These are phyloP conservation scores for Penicillium sumatraense DNA, from an alignment of 2,329 filamentous ascomycete species.

Conservation along the genomic window DNA sequence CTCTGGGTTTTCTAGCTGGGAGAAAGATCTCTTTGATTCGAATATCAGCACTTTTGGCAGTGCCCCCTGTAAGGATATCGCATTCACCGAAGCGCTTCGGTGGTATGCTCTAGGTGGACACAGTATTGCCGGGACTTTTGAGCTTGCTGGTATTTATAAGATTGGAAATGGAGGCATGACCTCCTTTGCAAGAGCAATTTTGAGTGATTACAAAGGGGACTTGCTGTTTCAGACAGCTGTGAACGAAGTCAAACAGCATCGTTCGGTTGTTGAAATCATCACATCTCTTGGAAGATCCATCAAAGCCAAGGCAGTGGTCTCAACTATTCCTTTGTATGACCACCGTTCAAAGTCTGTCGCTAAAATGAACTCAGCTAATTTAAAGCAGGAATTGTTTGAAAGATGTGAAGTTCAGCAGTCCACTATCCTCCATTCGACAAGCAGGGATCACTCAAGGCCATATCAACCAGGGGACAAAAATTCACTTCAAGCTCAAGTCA, in stretches of 20 bases:
- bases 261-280: not conserved
- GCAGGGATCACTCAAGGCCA: conserved; percentile 31
- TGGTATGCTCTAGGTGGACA: conserved; percentile 37
- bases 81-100: conserved; percentile 32
- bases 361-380: not conserved
- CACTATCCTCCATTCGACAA: conserved; percentile 26
- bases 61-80: conserved; percentile 21
- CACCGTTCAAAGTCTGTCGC: not conserved
- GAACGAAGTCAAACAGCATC: not conserved
- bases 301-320: not conserved
- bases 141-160: conserved; percentile 30
- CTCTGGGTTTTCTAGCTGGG: conserved; percentile 17
- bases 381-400: conserved; percentile 1
- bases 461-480: conserved; percentile 34
- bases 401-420: conserved; percentile 32
- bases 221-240: conserved; percentile 6
- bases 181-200: conserved; percentile 17
- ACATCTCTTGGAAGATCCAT: not conserved
- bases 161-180: conserved; percentile 32
- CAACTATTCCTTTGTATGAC: not conserved
- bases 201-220: conserved; percentile 16
- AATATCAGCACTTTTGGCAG: conserved; percentile 21
- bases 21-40: conserved; percentile 28
- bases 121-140: conserved; percentile 24
- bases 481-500: conserved; percentile 27